Base-by-base conservation (phyloP, 768 basidiomycete species). In the Rhodosporidiobolus odoratus region DNA sequence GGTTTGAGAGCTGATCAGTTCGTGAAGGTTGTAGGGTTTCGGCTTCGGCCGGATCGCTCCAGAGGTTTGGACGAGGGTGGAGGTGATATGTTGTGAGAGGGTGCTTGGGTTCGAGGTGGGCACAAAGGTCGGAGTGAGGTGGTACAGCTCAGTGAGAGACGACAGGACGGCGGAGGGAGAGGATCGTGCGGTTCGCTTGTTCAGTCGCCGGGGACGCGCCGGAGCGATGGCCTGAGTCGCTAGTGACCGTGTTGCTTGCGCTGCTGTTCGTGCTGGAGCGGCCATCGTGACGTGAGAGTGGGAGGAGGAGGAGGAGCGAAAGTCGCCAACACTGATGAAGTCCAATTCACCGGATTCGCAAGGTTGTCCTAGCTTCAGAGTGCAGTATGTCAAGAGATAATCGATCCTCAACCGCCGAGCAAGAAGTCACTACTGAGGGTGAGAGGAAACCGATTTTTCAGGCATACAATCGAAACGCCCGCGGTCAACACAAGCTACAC, bases 111-210 rank as follows among this genome's bases (percentile, higher is more conserved):
- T 21, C 16, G 35, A 16, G 19, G 64, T 58, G 25, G 69, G 69
- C 2, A 71, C 65, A 17, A 71, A 71, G 21, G 69, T 71, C 54
- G 69, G 69, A 19, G 65, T 56, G 54, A 66, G 60, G 65, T 71
- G 69, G 65, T 71, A 71, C 37, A 71, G 65, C 54, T 48, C 41
- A 27, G 65, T 57, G 65, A 71, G 60, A 13, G 35, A 23, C 12
- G 45, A 48, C 60, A 66, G 45, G 25, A 45, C 40, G 19, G 52
- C 34, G 30, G 43, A 35, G 23, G 43, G 53, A 3, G 53, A 52
- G 7, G 27, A n/a, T 5, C 61, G 65, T 10, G n/a, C 41, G 32
- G 61, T 58, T 19, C 60, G 59, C 48, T 52, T 50, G 47, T 57
- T 58, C 34, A 62, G 23, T 9, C 69, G 64, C 19, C 65, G 60